phyloP scores from a whole-genome alignment of 2,329 filamentous ascomycete species.

The Xylariales sp. region DNA sequence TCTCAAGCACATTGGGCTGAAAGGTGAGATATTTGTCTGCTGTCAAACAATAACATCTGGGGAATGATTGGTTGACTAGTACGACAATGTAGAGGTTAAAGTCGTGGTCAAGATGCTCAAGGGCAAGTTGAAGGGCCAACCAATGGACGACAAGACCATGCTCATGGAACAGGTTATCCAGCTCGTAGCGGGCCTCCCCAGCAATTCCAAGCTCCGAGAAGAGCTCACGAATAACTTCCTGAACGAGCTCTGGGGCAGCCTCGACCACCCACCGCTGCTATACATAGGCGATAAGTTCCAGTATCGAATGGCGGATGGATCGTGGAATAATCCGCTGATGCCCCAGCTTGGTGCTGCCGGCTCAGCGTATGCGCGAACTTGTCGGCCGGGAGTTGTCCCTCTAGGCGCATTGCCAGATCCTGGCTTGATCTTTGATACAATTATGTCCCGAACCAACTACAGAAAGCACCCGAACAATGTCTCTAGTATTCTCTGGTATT shows the following conservation, averaged over 20 bases:
- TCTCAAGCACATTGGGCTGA: too few species aligned
- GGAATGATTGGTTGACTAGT: too few species aligned
- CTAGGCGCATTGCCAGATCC: conserved; percentile 60
- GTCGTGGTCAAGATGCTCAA: too few species aligned
- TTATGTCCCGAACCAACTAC: conserved; percentile 57
- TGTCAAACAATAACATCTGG: too few species aligned
- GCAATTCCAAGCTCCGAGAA: not conserved
- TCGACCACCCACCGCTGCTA: conserved; percentile 6
- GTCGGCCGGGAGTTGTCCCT: conserved; percentile 52
- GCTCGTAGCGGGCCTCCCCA: not conserved
- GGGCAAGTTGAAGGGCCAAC: too few species aligned
- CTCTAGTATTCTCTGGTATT: conserved; percentile 70
- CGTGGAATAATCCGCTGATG: conserved; percentile 45
- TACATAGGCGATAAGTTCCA: conserved; percentile 4
- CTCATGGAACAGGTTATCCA: not conserved
- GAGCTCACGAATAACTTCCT: conserved; percentile 6
- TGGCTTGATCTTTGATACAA: conserved; percentile 61
- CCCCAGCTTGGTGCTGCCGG: conserved; percentile 62
- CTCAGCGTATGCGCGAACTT: conserved; percentile 65
- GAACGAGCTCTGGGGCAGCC: conserved; percentile 7
- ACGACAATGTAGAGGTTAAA: too few species aligned
- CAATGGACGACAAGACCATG: not conserved
- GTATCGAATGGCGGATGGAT: conserved; percentile 9
- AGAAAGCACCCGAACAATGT: conserved; percentile 67
- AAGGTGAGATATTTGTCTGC: too few species aligned